phyloP scores from a whole-genome alignment of 371 early-diverging fungal species.

The Nosema muscidifuracis region DNA sequence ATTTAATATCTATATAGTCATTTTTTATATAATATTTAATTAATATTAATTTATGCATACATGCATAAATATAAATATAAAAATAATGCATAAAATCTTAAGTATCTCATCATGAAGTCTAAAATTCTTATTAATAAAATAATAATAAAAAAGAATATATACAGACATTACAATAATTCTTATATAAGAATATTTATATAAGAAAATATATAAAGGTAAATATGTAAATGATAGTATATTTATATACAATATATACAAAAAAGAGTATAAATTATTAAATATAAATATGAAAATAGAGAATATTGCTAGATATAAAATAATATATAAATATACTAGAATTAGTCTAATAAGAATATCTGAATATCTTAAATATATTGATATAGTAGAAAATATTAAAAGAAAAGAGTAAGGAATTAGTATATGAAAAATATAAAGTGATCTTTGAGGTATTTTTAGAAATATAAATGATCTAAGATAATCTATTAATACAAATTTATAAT shows the following conservation, averaged over 20 bases:
- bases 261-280: background rate
- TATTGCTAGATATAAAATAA: too few species aligned
- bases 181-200: background rate
- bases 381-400: too few species aligned
- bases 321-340: too few species aligned
- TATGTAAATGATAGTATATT: background rate
- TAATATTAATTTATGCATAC: background rate
- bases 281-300: too few species aligned
- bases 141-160: background rate
- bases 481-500: too few species aligned
- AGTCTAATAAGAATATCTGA: too few species aligned
- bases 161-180: background rate
- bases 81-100: background rate
- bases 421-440: too few species aligned
- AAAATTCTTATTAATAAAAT: background rate
- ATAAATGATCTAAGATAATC: too few species aligned
- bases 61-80: background rate
- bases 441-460: too few species aligned
- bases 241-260: background rate
- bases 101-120: background rate
- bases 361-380: too few species aligned
- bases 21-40: background rate
- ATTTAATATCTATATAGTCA: background rate
- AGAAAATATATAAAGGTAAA: background rate
- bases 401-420: too few species aligned